Evolutionary conservation across 2,329 filamentous ascomycete genomes (phyloP).

Genomic region (Zelopaecilomyces penicillatus): DNA sequence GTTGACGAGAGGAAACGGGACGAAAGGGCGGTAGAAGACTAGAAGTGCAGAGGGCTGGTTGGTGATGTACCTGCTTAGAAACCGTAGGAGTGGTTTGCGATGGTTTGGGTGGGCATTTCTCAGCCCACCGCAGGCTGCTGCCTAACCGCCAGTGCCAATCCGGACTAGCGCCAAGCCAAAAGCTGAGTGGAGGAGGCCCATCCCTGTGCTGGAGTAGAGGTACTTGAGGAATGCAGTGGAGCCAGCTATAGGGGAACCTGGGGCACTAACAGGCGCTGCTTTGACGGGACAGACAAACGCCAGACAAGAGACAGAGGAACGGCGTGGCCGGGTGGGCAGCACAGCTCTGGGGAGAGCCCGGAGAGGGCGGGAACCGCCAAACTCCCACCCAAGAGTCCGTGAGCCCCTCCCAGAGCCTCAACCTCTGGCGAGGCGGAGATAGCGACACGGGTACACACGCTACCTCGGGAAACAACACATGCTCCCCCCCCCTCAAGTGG

Average conservation of each 20-base stretch:
- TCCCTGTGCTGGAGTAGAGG: slow-evolving; percentile 6
- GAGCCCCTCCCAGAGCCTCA: no score
- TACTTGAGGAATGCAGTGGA: neutral
- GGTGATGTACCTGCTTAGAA: slow-evolving; percentile 11
- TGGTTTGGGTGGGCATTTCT: neutral
- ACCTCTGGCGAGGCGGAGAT: no score
- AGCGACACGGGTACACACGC: no score
- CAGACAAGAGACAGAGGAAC: no score
- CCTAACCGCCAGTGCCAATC: slow-evolving; percentile 10
- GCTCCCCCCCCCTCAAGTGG: no score
- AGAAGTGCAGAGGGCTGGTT: slow-evolving; percentile 1
- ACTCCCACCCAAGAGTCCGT: no score
- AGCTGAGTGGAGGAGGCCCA: slow-evolving; percentile 9
- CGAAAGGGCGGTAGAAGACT: slow-evolving; percentile 6
- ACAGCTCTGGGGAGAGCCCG: no score
- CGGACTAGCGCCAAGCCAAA: slow-evolving; percentile 11
- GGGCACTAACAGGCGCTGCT: slow-evolving; percentile 5
- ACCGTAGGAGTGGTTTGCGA: neutral
- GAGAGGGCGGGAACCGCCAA: no score
- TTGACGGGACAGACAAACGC: no score
- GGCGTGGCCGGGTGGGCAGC: no score
- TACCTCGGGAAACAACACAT: no score
- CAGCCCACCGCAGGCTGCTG: slow-evolving; percentile 16
- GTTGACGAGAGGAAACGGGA: neutral
- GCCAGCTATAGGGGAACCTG: slow-evolving; percentile 2